Percentiles rank a stretch among this genome's conserved stretches.
Conservation (phyloP, 2,329 filamentous ascomycete genomes). For the Cytospora leucostoma region DNA sequence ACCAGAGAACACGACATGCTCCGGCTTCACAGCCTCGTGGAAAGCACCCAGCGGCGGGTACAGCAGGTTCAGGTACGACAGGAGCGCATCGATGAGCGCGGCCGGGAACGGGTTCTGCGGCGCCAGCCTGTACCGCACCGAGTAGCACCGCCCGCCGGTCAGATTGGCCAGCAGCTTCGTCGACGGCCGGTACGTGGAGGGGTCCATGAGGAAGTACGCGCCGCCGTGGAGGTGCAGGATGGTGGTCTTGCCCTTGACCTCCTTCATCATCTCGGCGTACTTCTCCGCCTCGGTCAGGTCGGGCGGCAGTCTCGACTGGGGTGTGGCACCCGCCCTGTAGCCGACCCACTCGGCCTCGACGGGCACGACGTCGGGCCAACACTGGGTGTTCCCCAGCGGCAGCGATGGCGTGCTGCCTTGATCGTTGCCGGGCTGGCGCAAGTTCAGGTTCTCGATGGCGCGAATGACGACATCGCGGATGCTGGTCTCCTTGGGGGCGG, state of each 20-base stretch:
- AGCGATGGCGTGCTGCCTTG: slow-evolving; percentile 7
- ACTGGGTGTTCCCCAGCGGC: slow-evolving; percentile 32
- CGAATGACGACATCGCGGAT: slow-evolving; percentile 59
- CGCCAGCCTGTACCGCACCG: slow-evolving; percentile 72
- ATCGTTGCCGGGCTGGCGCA: slow-evolving; percentile 40
- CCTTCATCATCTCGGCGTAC: slow-evolving; percentile 67
- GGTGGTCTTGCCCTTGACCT: slow-evolving; percentile 63
- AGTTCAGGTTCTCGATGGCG: slow-evolving; percentile 51
- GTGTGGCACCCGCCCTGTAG: slow-evolving; percentile 57
- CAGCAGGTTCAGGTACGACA: slow-evolving; percentile 71
- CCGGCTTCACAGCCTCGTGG: slow-evolving; percentile 65
- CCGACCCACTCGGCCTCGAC: slow-evolving; percentile 78
- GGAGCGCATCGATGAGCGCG: slow-evolving; percentile 70
- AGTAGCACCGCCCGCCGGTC: slow-evolving; percentile 68
- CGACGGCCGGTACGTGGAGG: slow-evolving; percentile 62
- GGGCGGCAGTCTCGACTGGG: slow-evolving; percentile 52
- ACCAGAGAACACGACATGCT: slow-evolving; percentile 70
- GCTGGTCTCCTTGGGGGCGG: slow-evolving; percentile 57
- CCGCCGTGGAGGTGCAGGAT: slow-evolving; percentile 77
- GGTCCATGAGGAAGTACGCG: slow-evolving; percentile 73
- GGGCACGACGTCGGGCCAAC: slow-evolving; percentile 53
- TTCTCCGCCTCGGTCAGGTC: slow-evolving; percentile 62
- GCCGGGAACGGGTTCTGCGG: slow-evolving; percentile 76
- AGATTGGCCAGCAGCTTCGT: slow-evolving; percentile 64
- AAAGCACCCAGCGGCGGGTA: slow-evolving; percentile 69